Percentiles rank a stretch among this genome's conserved stretches.
phyloP scores from a whole-genome alignment of 2,329 filamentous ascomycete genomes.

The Fusarium coffeatum region DNA sequence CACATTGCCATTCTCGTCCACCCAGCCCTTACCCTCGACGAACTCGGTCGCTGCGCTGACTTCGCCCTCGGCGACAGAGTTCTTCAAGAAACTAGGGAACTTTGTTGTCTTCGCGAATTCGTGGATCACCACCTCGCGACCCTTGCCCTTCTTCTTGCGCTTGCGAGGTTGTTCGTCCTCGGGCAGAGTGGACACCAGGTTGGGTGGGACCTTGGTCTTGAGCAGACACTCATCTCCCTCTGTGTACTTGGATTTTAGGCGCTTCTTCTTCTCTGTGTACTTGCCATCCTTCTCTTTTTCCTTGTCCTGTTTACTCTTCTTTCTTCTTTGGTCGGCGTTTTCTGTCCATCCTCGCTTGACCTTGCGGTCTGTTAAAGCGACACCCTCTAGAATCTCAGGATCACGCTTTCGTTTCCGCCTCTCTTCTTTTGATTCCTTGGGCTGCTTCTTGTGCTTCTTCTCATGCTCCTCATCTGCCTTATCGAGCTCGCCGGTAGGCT shows the following conservation, averaged over 20 bases:
- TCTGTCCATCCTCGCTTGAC: slow-evolving; percentile 93
- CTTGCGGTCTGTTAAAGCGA: slow-evolving; percentile 79
- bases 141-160: slow-evolving; percentile 66
- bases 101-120: slow-evolving; percentile 90
- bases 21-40: slow-evolving; percentile 88
- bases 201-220: slow-evolving; percentile 76
- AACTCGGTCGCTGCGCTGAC: slow-evolving; percentile 66
- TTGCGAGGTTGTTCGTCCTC: slow-evolving; percentile 62
- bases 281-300: slow-evolving; percentile 60
- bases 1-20: slow-evolving; percentile 80
- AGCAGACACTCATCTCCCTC: slow-evolving; percentile 85
- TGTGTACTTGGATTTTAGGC: slow-evolving; percentile 80
- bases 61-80: slow-evolving; percentile 46
- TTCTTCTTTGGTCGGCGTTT: slow-evolving; percentile 62
- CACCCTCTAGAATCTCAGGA: slow-evolving; percentile 68
- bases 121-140: slow-evolving; percentile 76
- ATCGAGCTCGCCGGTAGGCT: slow-evolving; percentile 51
- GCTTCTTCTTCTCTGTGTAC: slow-evolving; percentile 67
- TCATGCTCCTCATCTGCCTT: slow-evolving; percentile 45
- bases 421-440: slow-evolving; percentile 52
- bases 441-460: slow-evolving; percentile 51
- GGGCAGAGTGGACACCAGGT: slow-evolving; percentile 56
- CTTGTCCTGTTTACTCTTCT: slow-evolving; percentile 61
- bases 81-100: slow-evolving; percentile 83
- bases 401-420: slow-evolving; percentile 64